Base-by-base conservation (phyloP, 371 early-diverging fungal species). In the Mucor piriformis region DNA sequence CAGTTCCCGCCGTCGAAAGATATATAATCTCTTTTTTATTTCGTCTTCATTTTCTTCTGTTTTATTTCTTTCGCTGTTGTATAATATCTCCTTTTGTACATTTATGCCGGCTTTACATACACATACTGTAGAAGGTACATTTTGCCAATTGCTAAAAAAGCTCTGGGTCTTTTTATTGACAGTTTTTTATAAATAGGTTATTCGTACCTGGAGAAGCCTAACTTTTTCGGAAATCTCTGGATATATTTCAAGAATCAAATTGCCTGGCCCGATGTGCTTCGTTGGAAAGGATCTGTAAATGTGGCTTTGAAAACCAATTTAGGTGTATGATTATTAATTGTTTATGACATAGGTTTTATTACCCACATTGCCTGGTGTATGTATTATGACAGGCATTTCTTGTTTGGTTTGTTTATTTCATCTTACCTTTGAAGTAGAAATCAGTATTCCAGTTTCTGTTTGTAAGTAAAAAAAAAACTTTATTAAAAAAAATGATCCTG, bases 231-330 rank as follows among this genome's bases (percentile, higher is more conserved):
- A 3, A 23, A 16, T 12, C 4, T 64, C 2, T 40, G 40, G 35
- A 25, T 55, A 8, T 66, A 64, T 48, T 8, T 67, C 23, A 59
- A 46, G 33, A 34, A 60, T 27, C 64, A 64, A 35, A 46, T 54
- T 25, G 51, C 24, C 18, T 73, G 73, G 67, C 77, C 77, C n/a
- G 77, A 77, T 60, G 63, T 64, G 7, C 53, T 77, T 50, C 65
- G 74, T 20, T 77, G 77, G 74, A 66, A 64, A 49, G 77, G 74
- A 48, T 74, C 74, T n/a, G 77, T 77, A 62, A 64, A 61, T 42
- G 33, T 32, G 27, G 49, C 38, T 37, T 48, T 38, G 21, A 0
- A 32, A 7, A 24, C 8, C 4, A 10, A 57, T 24, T 12, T 34
- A 37, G 2, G 12, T 6, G 13, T 6, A 18, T 23, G n/a, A 35